Percentiles rank a stretch among this genome's conserved stretches.
Conservation (phyloP, 371 early-diverging fungal species). For the Mortierella polycephala region DNA sequence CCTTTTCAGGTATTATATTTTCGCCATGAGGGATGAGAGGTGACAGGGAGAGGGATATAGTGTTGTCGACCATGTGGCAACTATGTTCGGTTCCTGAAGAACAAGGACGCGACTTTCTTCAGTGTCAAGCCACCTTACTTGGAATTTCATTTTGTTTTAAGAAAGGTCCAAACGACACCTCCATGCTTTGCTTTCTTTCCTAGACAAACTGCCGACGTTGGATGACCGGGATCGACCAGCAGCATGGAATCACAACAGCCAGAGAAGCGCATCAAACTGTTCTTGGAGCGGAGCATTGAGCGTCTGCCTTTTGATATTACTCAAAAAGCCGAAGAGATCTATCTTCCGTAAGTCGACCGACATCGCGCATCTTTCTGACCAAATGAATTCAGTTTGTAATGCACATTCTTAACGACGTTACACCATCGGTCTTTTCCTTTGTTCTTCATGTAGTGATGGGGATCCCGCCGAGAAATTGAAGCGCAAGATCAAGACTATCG, state of each 20-base stretch:
- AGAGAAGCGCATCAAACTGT: slow-evolving; percentile 65
- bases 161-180: background rate
- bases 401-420: too few species aligned
- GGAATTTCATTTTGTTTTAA: too few species aligned
- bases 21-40: too few species aligned
- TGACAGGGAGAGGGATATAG: too few species aligned
- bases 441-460: slow-evolving; percentile 57
- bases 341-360: slow-evolving; percentile 57
- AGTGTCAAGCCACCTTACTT: too few species aligned
- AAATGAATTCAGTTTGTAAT: too few species aligned
- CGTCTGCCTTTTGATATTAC: slow-evolving; percentile 64
- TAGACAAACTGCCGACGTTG: background rate
- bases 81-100: too few species aligned
- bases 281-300: slow-evolving; percentile 63
- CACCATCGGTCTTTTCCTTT: background rate
- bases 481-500: slow-evolving; percentile 66
- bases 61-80: too few species aligned
- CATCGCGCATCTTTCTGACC: too few species aligned
- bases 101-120: too few species aligned
- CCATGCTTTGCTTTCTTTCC: background rate
- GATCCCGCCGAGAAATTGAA: slow-evolving; percentile 65
- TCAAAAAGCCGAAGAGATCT: slow-evolving; percentile 66
- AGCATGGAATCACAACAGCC: slow-evolving; percentile 26
- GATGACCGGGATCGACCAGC: too few species aligned
- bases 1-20: too few species aligned